phyloP scores from a whole-genome alignment of 2,329 filamentous ascomycete genomes.

The Beauveria bassiana region DNA sequence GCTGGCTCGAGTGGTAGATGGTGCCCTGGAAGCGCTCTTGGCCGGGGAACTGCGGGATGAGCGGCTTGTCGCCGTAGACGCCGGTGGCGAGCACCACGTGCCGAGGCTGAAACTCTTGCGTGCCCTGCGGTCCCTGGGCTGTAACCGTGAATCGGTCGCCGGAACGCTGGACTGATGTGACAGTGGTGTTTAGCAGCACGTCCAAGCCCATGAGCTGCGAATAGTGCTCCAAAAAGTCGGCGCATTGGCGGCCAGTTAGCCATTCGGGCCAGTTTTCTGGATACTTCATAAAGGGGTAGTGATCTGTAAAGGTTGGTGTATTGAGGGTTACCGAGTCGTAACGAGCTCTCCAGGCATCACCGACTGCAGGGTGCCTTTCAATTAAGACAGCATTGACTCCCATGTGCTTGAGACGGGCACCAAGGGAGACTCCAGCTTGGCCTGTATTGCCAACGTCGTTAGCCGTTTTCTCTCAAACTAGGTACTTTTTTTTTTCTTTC shows the following conservation, averaged over 20 bases:
- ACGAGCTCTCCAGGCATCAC: constrained; percentile 4
- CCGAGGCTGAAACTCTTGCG: constrained; percentile 25
- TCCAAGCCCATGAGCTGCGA: constrained; percentile 3
- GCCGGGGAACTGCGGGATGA: constrained; percentile 31
- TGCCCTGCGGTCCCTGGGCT: constrained; percentile 18
- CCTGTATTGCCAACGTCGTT: background rate
- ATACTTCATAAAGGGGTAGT: constrained; percentile 10
- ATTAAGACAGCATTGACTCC: background rate
- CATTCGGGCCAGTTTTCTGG: constrained; percentile 4
- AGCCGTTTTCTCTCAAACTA: too few relatives aligned
- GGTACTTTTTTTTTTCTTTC: too few relatives aligned
- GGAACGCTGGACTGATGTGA: constrained; percentile 26
- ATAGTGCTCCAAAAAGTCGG: constrained; percentile 7
- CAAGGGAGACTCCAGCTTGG: background rate
- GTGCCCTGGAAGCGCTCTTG: constrained; percentile 33
- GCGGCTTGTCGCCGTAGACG: constrained; percentile 29
- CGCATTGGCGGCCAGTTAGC: constrained; percentile 9
- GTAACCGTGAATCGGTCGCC: constrained; percentile 23
- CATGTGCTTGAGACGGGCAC: constrained; percentile 1
- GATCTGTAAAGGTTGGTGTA: constrained; percentile 9
- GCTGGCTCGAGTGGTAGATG: constrained; percentile 35
- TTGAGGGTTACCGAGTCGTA: constrained; percentile 11
- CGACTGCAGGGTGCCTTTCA: background rate
- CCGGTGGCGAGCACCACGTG: constrained; percentile 42
- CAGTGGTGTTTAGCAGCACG: constrained; percentile 20